Conservation (phyloP, 805 yeast species). For the Kazachstania africana region DNA sequence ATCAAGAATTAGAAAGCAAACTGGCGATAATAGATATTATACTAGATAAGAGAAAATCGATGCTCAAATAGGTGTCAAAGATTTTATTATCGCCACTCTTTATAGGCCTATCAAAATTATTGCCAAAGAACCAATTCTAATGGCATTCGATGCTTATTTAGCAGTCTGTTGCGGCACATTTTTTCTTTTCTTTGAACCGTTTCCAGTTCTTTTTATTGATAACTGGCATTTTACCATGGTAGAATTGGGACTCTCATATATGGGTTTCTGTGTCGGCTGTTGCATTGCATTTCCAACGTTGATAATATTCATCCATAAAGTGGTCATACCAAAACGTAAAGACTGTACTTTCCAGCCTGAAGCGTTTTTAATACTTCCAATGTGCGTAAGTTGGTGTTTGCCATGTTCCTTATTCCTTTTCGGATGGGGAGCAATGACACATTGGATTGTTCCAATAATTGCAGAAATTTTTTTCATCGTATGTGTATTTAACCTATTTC, state of each 20-base stretch:
- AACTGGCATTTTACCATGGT: conserved; percentile 36
- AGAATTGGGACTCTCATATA: conserved; percentile 35
- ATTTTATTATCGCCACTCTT: conserved; percentile 24
- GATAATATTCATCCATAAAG: conserved; percentile 17
- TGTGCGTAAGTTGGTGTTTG: conserved; percentile 30
- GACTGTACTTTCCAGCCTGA: conserved; percentile 29
- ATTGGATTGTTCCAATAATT: too few relatives aligned
- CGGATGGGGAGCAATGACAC: conserved; percentile 39
- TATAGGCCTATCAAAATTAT: conserved; percentile 41
- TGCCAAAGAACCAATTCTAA: conserved; percentile 40
- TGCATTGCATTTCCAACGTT: conserved; percentile 25
- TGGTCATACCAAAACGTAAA: conserved; percentile 17
- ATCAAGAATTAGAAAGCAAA: conserved; percentile 31
- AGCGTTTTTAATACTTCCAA: conserved; percentile 29
- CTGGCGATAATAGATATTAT: conserved; percentile 36
- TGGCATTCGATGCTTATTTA: conserved; percentile 39
- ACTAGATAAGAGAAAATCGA: conserved; percentile 30
- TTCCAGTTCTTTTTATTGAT: conserved; percentile 41
- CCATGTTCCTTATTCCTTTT: conserved; percentile 36
- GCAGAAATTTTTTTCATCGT: conserved; percentile 31
- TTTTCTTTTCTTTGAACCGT: conserved; percentile 47
- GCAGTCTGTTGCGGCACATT: conserved; percentile 42
- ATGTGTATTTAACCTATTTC: conserved; percentile 37
- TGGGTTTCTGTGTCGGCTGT: conserved; percentile 35
- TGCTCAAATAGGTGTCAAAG: conserved; percentile 10